Base-by-base conservation (phyloP, 208 protist species). In the Acanthamoeba lenticulata region DNA sequence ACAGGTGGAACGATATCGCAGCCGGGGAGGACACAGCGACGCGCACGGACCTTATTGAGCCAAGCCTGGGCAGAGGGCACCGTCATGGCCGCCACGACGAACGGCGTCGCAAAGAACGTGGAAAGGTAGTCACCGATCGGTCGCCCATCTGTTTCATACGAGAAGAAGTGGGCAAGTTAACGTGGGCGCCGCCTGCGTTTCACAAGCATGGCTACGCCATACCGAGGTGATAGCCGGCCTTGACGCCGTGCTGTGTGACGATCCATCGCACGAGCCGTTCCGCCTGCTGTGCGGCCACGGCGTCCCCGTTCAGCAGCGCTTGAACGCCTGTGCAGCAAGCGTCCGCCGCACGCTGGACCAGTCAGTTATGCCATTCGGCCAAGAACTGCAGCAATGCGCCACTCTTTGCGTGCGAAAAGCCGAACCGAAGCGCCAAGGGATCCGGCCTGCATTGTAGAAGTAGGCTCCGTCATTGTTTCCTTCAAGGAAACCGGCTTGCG, bases 351-450 rank as follows among this genome's bases (percentile, higher is more conserved):
- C n/a, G n/a, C n/a, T n/a, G 27, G 27, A 40, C 69, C 67, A 77
- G 36, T 77, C 1, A 77, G 17, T 24, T 15, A 5, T 40, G 13
- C 0, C 0, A n/a, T 9, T 77, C 65, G 27, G 36, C 36, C 36
- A 9, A n/a, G 15, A 5, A 77, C 5, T 1, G 34, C 65, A 3
- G 29, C 34, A 7, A 17, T n/a, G n/a, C n/a, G n/a, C n/a, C n/a
- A n/a, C n/a, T n/a, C n/a, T n/a, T n/a, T n/a, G n/a, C n/a, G n/a
- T n/a, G n/a, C n/a, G n/a, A n/a, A n/a, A n/a, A n/a, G n/a, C n/a
- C n/a, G n/a, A n/a, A 88, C 77, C 52, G n/a, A 91, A 49, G 1
- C 85, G 47, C 85, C 47, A 91, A 6, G 85, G 85, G 38, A 91
- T 47, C 17, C 85, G 47, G 52, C 85, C 85, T 21, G 85, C 85